Conservation (phyloP, 306 rosid genomes). For the Canavalia ensiformis region DNA sequence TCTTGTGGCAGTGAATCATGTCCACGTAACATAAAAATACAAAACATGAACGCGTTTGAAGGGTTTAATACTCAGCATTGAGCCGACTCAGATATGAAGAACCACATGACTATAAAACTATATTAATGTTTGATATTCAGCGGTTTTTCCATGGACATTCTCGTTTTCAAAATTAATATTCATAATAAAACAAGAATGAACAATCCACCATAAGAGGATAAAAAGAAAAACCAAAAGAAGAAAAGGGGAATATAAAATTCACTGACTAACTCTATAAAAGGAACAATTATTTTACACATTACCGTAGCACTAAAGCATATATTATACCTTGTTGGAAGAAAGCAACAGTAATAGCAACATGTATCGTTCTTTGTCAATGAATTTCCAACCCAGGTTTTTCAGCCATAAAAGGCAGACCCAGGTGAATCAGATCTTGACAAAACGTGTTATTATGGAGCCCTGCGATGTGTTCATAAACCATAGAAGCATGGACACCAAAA, state of each 20-base stretch:
- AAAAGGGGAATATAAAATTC: not conserved
- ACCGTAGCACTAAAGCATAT: too few relatives aligned
- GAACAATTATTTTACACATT: not conserved
- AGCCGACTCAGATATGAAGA: not conserved
- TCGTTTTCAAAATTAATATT: not conserved
- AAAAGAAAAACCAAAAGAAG: not conserved
- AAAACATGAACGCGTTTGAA: conserved; percentile 52
- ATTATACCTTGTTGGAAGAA: not conserved
- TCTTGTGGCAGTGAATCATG: not conserved
- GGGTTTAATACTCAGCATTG: conserved; percentile 29
- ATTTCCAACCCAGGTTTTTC: conserved; percentile 34
- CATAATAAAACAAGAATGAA: not conserved
- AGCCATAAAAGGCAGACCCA: conserved; percentile 36
- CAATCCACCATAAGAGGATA: not conserved
- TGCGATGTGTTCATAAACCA: conserved; percentile 77
- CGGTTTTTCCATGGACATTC: not conserved
- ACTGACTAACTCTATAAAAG: not conserved
- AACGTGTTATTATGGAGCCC: conserved; percentile 12
- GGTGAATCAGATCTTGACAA: conserved; percentile 17
- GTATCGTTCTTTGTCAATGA: conserved; percentile 48
- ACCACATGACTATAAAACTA: not conserved
- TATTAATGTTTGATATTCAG: not conserved
- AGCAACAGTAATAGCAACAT: not conserved
- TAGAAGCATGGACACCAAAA: conserved; percentile 69
- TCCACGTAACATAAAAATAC: not conserved